Base-by-base conservation (phyloP, 805 yeast genomes). In the Metschnikowia sp. region DNA sequence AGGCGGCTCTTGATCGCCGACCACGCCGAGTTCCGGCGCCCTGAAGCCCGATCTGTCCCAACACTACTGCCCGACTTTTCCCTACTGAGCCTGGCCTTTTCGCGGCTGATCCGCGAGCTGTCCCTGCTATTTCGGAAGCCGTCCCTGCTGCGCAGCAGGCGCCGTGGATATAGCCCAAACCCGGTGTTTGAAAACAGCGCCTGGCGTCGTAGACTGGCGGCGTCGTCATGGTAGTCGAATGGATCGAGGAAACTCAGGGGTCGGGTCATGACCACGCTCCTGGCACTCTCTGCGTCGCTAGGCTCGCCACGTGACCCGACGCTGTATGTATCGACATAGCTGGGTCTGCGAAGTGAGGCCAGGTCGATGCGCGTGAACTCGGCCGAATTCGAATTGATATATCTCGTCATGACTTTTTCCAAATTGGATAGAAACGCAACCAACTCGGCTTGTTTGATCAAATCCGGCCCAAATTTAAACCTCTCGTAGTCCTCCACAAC, bases 381-480 rank as follows among this genome's bases (percentile, higher is more conserved):
- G 3, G 44, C 49, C 8, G 47, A 39, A 12, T 42, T 38, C 4
- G 43, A 39, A 41, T 32, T 44, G 42, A 48, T 40, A 22, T 38
- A 53, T 29, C 36, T 33, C n/a, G 29, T 29, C 26, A 53, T 40
- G 18, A 51, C 39, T 34, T 47, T 50, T 41, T 62, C 64, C 37
- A 62, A 49, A 40, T 57, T 56, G 31, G 56, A 47, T 72, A 89
- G 78, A 58, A 88, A 82, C 36, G 70, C 75, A 29, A 79, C 64
- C 57, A 90, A 81, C 36, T 84, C 84, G 4, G 67, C 70, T 52
- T 83, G 82, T 1, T 76, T 64, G 13, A 88, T 79, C 13, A 80
- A 72, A 15, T 70, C 63, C 2, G 87, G 86, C 6, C 92, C 78
- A 63, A 82, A 90, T 49, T 88, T 70, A 33, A 84, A 72, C 42